phyloP scores from a whole-genome alignment of 2,329 filamentous ascomycete genomes.

The Phyllosticta paracitricarpa region DNA sequence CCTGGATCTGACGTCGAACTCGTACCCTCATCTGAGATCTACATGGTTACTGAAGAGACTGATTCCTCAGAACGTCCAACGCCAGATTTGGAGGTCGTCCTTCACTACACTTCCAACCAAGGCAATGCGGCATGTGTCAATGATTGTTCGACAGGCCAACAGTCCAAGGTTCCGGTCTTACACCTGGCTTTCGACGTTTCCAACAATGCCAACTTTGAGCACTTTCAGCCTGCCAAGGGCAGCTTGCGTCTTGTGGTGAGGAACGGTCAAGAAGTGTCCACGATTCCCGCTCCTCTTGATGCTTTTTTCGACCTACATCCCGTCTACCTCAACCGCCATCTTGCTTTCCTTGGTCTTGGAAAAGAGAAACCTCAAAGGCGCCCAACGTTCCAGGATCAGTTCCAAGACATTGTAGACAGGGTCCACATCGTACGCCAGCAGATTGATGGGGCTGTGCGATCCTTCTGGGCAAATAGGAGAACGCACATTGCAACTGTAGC shows the following conservation, averaged over 20 bases:
- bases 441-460: neutral
- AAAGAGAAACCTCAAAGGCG: neutral
- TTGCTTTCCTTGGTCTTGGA: conserved; percentile 20
- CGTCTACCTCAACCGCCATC: conserved; percentile 28
- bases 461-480: neutral
- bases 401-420: neutral
- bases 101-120: neutral
- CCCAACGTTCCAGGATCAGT: neutral
- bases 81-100: neutral
- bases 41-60: neutral
- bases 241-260: neutral
- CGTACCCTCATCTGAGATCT: neutral
- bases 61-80: neutral
- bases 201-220: neutral
- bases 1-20: neutral
- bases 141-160: neutral
- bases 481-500: neutral
- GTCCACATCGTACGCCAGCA: neutral
- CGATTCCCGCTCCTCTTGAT: conserved; percentile 23
- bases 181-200: neutral
- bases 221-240: neutral
- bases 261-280: neutral
- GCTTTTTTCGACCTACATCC: conserved; percentile 25
- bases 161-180: neutral
- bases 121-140: neutral